Evolutionary conservation across 75 land plant species (phyloP).

Genomic region (Selaginella tamariscina): DNA sequence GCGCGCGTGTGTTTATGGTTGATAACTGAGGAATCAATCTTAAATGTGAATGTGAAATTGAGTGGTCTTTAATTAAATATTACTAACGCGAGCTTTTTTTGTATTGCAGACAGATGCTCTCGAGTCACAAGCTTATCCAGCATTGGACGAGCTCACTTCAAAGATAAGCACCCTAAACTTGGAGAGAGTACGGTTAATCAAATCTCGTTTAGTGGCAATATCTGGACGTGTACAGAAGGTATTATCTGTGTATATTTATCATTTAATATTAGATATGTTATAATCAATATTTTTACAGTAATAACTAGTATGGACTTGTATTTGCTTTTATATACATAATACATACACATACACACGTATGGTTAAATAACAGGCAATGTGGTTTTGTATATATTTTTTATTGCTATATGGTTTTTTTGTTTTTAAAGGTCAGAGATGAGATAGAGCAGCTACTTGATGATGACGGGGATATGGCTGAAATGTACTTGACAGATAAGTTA

Average conservation of each 20-base stretch:
- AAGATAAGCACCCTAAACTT: slow-evolving; percentile 66
- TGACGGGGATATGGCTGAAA: slow-evolving; percentile 89
- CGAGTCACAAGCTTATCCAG: slow-evolving; percentile 56
- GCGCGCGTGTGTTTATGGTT: neutral
- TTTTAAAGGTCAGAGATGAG: slow-evolving; percentile 67
- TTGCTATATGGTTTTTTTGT: neutral
- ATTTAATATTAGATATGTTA: too few species aligned
- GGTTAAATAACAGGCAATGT: neutral
- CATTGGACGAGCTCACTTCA: slow-evolving; percentile 56
- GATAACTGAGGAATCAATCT: neutral
- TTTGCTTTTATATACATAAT: neutral
- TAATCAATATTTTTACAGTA: too few species aligned
- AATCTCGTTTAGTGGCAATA: slow-evolving; percentile 51
- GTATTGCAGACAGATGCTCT: slow-evolving; percentile 39
- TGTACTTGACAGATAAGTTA: slow-evolving; percentile 76
- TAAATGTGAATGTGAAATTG: neutral
- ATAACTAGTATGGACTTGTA: too few species aligned
- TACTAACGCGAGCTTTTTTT: neutral
- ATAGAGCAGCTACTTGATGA: slow-evolving; percentile 81
- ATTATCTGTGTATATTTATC: too few species aligned
- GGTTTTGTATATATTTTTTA: neutral
- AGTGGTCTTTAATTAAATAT: neutral
- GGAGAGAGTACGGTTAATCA: slow-evolving; percentile 57
- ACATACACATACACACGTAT: neutral
- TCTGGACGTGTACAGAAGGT: slow-evolving; percentile 67